Evolutionary conservation across 1,284 basidiomycete genomes (phyloP), one percentile per base, ranked within the genome.

Genomic region (Gomphus sp.): DNA sequence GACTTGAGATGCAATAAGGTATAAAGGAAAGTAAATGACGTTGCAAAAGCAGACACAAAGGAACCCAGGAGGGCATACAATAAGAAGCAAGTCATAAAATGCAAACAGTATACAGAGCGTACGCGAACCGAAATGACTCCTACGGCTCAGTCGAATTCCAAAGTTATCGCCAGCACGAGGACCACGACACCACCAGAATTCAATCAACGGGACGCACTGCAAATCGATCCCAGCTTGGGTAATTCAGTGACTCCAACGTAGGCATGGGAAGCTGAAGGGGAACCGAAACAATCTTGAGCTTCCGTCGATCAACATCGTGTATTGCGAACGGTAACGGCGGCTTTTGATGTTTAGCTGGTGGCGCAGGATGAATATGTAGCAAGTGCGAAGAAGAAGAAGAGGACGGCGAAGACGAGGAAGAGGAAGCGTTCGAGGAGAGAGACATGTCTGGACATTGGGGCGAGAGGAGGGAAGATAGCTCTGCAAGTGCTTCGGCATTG

Each of bases 401-500:
- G 25, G 60, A 50, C 11, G 61, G 50, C 8, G 62, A 55, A 28
- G 39, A 44, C 11, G 62, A 12, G 51, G 56, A 61, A 31, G 37
- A n/a, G 37, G 56, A 61, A 31, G 37, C 34, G 54, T 31, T 22
- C 9, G 41, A 31, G n/a, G 54, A 48, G n/a, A 11, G 41, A 49
- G 28, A 58, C 3, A 5, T 52, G 16, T n/a, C 65, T 62, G 16
- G 68, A 41, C 41, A 53, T 10, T 61, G 59, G 2, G 64, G 66
- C 12, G 77, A 73, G 43, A 77, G 63, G 1, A 84, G 64, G 0
- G 74, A 67, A 6, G 70, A 64, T 4, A 87, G 70, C 65, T 85
- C 84, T 22, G 74, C 70, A 10, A 79, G 62, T 0, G 83, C 85
- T 66, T 87, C 84, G 0, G 68, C 61, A 63, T 84, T 87, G 6